phyloP scores from a whole-genome alignment of 768 basidiomycete species.

The Suillus sp. region DNA sequence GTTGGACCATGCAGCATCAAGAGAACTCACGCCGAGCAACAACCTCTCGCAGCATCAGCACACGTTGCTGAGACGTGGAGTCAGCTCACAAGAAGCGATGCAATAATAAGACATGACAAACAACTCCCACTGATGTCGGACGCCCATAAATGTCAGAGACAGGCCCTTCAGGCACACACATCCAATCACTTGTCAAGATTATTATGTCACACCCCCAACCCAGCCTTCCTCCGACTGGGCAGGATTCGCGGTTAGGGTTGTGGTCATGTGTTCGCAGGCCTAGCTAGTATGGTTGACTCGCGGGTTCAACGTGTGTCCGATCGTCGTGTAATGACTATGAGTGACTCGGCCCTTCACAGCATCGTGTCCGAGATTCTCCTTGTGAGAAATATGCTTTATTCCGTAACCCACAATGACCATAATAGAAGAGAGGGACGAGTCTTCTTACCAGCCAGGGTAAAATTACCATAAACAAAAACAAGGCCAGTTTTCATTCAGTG shows the following conservation, averaged over 20 bases:
- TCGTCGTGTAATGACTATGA: background rate
- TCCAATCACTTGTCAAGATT: background rate
- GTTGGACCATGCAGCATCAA: background rate
- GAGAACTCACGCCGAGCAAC: background rate
- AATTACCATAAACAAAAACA: no score
- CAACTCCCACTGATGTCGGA: slow-evolving; percentile 1
- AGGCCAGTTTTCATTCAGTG: no score
- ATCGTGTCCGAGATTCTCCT: background rate
- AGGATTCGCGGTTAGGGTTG: background rate
- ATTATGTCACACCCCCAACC: slow-evolving; percentile 5
- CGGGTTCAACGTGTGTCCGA: background rate
- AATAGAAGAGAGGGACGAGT: no score
- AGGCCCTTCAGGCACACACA: background rate
- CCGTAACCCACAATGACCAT: no score
- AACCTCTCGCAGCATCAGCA: background rate
- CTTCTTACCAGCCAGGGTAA: no score
- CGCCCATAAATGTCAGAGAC: background rate
- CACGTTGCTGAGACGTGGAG: background rate
- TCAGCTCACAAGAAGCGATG: background rate
- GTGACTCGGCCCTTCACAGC: background rate
- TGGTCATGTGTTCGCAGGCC: no score
- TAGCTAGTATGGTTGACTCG: background rate
- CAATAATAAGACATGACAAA: background rate
- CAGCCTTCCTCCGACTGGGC: background rate
- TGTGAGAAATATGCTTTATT: no score